Evolutionary conservation across 129 eudicot genomes (phyloP), one percentile per base, ranked within the genome.

Genomic region (Flaveria ramosissima): DNA sequence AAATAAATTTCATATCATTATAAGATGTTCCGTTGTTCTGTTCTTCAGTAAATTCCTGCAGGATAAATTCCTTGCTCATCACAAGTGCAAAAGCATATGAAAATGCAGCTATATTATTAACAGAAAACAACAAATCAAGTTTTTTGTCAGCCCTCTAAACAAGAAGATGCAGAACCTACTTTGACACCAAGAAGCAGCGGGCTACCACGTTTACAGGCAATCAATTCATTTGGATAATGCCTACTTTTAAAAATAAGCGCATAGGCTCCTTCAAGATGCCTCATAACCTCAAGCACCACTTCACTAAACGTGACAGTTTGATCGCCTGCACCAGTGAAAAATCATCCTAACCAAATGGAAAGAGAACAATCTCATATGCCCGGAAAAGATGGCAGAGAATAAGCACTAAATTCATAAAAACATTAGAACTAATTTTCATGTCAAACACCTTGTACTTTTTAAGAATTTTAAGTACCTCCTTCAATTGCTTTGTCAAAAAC

Each of bases 251-350:
- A 94, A 55, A 91, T 86, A 46, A 94, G 97, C 21, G 99, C 99
- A 91, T 94, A 94, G 39, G 99, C 99, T 78, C 99, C 99, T 84
- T 94, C 99, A 80, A 94, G 97, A 81, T 94, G 96, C 82, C 97
- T 79, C 96, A 94, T 89, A 78, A 94, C 97, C 85, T 94, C 99
- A 71, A 94, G 90, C 78, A 94, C 99, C 76, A 94, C 94, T 85
- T 94, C 89, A 83, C 89, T 85, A 77, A 94, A 94, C 32, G 96
- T 87, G 45, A 94, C 90, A 74, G 78, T 85, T 74, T 84, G 89
- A 80, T 83, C 99, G 69, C 96, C 99, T 94, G 84, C 32, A 82
- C 71, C 80, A 80, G 27, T 66, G 45, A 62, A 68, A 78, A 56
- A 56, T 56, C 27, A 56, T 19, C 21, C 62, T 56, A 56, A 56